Evolutionary conservation across 2,329 filamentous ascomycete genomes (phyloP), one percentile per base, ranked within the genome.

Genomic region (Alternaria gansuensis): DNA sequence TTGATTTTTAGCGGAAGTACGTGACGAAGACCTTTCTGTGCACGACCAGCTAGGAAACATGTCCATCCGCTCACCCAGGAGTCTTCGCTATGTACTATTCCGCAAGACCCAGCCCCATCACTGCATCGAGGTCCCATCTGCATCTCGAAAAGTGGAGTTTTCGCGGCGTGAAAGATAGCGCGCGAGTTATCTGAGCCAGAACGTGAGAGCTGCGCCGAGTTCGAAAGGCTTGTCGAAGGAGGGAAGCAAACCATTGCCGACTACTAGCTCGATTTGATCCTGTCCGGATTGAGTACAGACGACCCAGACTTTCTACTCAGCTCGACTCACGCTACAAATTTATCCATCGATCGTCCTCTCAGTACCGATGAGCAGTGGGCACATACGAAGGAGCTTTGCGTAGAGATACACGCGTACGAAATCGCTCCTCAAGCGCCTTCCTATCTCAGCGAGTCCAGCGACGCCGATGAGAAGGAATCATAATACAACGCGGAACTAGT

Each of bases 221-320:
- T 63, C 31, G 34, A 24, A 10, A 57, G 23, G 11, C 57, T 69
- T 13, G 8, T 68, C 2, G 50, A 52, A 21, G 60, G 65, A 45
- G 64, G 68, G 45, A 51, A 36, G 11, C 63, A 63, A 28, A 62
- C 65, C 9, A 50, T 50, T 8, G n/a, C 14, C 23, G 65, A 66
- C 43, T 63, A 69, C 26, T 41, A 59, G 10, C 51, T 68, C 13
- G 64, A 62, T 14, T 45, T 57, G 43, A 46, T n/a, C 11, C 36
- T 68, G 14, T 44, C 55, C 8, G 51, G 46, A 10, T 13, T 58
- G 7, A n/a, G 36, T 2, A 29, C 36, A 7, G 28, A 43, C 2
- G 21, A 55, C 14, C 31, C 50, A 9, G 29, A 43, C 3, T 29
- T 17, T 44, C 21, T 55, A 43, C 41, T 23, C 26, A 49, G 33